Evolutionary conservation across 768 basidiomycete genomes (phyloP), one percentile per base, ranked within the genome.

Genomic region (Suillus alpinus): DNA sequence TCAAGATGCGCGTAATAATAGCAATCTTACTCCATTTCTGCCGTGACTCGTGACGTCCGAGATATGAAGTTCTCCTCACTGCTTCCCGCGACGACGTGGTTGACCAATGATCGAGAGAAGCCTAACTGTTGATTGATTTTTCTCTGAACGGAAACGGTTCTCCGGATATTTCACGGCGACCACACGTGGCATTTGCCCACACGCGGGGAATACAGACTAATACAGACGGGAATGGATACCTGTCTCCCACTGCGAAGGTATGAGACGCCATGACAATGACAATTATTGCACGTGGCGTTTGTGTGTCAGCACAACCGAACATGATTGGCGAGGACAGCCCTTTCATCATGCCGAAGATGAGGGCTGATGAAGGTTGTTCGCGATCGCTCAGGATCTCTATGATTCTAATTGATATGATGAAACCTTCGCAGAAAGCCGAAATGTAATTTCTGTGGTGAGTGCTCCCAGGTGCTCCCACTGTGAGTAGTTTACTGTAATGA

Each of bases 1-100:
- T 32, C 51, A 6, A 52, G 51, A 52, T 52, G 47, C 7, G 51
- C 51, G 32, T 52, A 52, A 53, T 53, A 23, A 23, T 53, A 53
- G 52, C 14, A 53, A 53, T 37, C 34, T 37, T 53, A 26, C 47
- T 49, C 47, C 29, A 26, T 49, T 37, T 37, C 13, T 20, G 31
- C 34, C 14, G 34, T 53, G 52, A 52, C n/a, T 34, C 32, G 23
- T 52, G 34, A 23, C 34, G 20, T 53, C 20, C 34, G 10, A 53
- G 8, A 23, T 53, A 31, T 23, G 34, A 53, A 36, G 52, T 36
- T 18, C 34, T 12, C 20, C 34, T 12, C 20, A 20, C 20, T 32
- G 7, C 31, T 52, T 52, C 23, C 34, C 20, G 14, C 51, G 51
- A 23, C 34, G 29, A 14, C 34, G 13, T 53, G 34, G 34, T 53